A percentile compares a stretch with the other conserved stretches of the same genome.
phyloP scores from a whole-genome alignment of 2,329 filamentous ascomycete species.

The Fusarium avenaceum region DNA sequence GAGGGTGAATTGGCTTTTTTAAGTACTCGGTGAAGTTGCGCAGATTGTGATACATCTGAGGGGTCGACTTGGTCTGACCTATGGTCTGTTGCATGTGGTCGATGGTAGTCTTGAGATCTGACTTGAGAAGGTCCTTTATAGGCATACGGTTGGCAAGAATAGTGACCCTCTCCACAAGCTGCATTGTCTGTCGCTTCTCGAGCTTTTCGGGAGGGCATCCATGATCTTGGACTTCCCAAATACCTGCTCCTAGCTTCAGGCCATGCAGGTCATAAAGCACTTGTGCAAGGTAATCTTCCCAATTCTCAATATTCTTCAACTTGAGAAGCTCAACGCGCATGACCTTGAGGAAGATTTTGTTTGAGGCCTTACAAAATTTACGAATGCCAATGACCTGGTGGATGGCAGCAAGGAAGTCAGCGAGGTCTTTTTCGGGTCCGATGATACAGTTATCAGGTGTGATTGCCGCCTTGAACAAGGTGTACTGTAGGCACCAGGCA shows the following conservation, averaged over 20 bases:
- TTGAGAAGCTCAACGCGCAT: conserved; percentile 87
- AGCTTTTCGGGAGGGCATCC: conserved; percentile 82
- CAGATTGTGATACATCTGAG: conserved; percentile 88
- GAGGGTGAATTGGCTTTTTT: conserved; percentile 85
- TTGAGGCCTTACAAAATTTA: conserved; percentile 85
- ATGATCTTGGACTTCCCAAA: conserved; percentile 80
- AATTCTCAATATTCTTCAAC: conserved; percentile 81
- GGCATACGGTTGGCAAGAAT: conserved; percentile 84
- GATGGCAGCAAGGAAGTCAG: conserved; percentile 83
- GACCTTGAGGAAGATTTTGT: conserved; percentile 89
- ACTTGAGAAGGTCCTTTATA: conserved; percentile 92
- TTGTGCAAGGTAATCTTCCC: conserved; percentile 88
- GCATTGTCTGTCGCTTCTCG: conserved; percentile 83
- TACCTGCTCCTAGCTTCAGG: conserved; percentile 78
- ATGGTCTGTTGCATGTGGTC: conserved; percentile 94
- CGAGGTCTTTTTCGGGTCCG: conserved; percentile 77
- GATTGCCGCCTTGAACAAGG: conserved; percentile 81
- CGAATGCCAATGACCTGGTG: conserved; percentile 88
- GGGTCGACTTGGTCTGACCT: conserved; percentile 80
- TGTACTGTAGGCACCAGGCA: conserved; percentile 89
- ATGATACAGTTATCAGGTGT: conserved; percentile 76
- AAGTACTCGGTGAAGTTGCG: conserved; percentile 85
- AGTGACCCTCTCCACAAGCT: conserved; percentile 87
- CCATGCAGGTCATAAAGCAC: conserved; percentile 87
- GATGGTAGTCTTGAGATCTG: conserved; percentile 88